phyloP scores from a whole-genome alignment of 805 yeast species.

The Hanseniaspora nectarophila region DNA sequence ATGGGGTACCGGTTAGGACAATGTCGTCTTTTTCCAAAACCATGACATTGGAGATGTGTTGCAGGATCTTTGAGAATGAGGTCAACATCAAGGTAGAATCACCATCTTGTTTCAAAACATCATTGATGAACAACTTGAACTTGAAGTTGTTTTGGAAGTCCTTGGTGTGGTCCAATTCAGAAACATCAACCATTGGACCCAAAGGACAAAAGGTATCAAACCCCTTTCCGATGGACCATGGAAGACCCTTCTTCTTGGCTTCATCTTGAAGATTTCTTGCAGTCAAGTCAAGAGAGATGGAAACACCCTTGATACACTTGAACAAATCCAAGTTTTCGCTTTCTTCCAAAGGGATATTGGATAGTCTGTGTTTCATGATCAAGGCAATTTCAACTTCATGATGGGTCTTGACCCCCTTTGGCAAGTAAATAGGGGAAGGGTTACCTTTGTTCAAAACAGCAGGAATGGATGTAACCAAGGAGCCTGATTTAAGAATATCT shows the following conservation, averaged over 20 bases:
- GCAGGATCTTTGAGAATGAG: slow-evolving; percentile 68
- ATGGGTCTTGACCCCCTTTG: slow-evolving; percentile 68
- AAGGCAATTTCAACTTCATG: slow-evolving; percentile 91
- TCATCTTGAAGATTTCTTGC: slow-evolving; percentile 93
- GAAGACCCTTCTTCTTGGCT: slow-evolving; percentile 85
- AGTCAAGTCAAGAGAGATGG: slow-evolving; percentile 84
- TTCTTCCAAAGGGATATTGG: slow-evolving; percentile 43
- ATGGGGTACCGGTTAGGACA: slow-evolving; percentile 91
- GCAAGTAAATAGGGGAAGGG: slow-evolving; percentile 70
- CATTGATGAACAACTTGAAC: slow-evolving; percentile 45
- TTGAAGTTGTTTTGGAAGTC: slow-evolving; percentile 33
- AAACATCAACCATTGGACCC: slow-evolving; percentile 59
- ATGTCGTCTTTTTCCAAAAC: slow-evolving; percentile 84
- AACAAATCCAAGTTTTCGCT: slow-evolving; percentile 42
- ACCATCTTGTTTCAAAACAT: slow-evolving; percentile 58
- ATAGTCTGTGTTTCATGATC: slow-evolving; percentile 50
- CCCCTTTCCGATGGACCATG: slow-evolving; percentile 95
- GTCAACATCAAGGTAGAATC: slow-evolving; percentile 73
- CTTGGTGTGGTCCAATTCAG: slow-evolving; percentile 48
- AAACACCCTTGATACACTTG: slow-evolving; percentile 73
- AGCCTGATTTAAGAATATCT: slow-evolving; percentile 10
- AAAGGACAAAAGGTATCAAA: slow-evolving; percentile 91
- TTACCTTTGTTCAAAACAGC: slow-evolving; percentile 24
- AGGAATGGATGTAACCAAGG: neutral
- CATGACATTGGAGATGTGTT: slow-evolving; percentile 78